phyloP scores from a whole-genome alignment of 768 basidiomycete species.

The Crucibulum laeve region DNA sequence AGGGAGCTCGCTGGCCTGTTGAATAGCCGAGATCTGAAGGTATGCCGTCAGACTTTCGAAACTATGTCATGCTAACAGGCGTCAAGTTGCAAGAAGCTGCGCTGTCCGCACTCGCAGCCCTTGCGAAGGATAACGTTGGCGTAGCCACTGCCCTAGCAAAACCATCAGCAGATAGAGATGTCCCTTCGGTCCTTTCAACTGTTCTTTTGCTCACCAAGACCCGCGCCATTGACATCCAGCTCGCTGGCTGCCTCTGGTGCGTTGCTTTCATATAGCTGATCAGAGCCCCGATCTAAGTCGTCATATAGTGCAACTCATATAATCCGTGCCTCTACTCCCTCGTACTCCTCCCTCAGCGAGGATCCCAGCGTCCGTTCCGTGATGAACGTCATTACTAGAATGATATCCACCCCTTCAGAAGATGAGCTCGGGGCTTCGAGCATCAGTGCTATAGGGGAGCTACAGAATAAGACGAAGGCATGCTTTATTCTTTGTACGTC shows the following conservation, averaged over 20 bases:
- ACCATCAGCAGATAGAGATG: constrained; percentile 31
- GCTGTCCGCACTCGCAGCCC: constrained; percentile 57
- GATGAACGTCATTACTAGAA: constrained; percentile 65
- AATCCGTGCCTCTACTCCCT: constrained; percentile 43
- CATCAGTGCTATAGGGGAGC: constrained; percentile 29
- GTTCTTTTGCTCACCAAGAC: constrained; percentile 55
- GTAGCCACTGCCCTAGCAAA: constrained; percentile 49
- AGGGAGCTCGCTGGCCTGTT: constrained; percentile 46
- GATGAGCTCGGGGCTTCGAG: no score
- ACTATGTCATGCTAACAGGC: neutral
- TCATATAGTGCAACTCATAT: constrained; percentile 52
- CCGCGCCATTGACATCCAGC: constrained; percentile 54
- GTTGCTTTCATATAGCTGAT: constrained; percentile 4
- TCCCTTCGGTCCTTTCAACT: constrained; percentile 34
- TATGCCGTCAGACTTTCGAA: constrained; percentile 10
- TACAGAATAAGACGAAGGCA: constrained; percentile 51
- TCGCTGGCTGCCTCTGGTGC: constrained; percentile 71
- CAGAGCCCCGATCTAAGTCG: constrained; percentile 1
- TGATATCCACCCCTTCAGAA: constrained; percentile 51
- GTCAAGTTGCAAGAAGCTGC: constrained; percentile 67
- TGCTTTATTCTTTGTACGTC: constrained; percentile 74
- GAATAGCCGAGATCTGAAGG: constrained; percentile 52
- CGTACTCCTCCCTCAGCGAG: constrained; percentile 28
- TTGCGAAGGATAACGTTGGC: constrained; percentile 57
- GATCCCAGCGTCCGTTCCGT: constrained; percentile 50